Evolutionary conservation across 768 basidiomycete genomes (phyloP), one percentile per base, ranked within the genome.

Genomic region (Leucosporidium creatinivorum): DNA sequence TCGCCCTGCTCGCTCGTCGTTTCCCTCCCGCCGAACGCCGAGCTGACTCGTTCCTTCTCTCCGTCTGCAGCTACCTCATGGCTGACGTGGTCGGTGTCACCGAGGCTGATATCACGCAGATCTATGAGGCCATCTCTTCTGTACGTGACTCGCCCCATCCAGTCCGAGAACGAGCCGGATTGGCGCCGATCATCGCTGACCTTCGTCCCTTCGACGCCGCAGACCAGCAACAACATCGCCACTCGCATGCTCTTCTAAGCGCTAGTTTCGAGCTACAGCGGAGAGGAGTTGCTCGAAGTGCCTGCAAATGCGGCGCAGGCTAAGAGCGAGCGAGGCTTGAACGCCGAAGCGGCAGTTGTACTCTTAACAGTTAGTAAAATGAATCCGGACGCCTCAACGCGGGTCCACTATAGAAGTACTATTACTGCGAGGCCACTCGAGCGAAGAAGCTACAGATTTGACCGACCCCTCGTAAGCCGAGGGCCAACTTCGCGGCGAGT

Each of bases 41-140:
- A 23, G 33, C 28, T 65, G 33, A 50, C 63, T 4, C 17, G 58
- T 17, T 33, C 9, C 18, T n/a, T 17, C 28, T 61, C 19, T 26
- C 30, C 13, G 4, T 18, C 23, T 30, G 21, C 4, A 3, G 93
- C 30, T 98, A 98, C 79, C 84, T 99, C 70, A 88, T 99, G 86
- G 93, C 93, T 18, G 96, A 99, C 78, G 97, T 99, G 72, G 87
- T 89, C 26, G 85, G 91, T 70, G 93, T 97, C 73, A 89, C 89
- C 76, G 84, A 85, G 67, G 81, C 82, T 63, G 90, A 96, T 76
- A 82, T 94, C 72, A 86, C 85, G 75, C 85, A 81, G 74, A 82
- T 98, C 60, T 87, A 85, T 80, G 87, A 87, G 70, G 67, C 69
- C 3, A 73, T 73, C 47, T 54, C 65, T 7, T 15, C 6, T 6